Evolutionary conservation across 441 rosid species (phyloP), one percentile per base, ranked within the genome.

Genomic region (Gossypium gossypioides): DNA sequence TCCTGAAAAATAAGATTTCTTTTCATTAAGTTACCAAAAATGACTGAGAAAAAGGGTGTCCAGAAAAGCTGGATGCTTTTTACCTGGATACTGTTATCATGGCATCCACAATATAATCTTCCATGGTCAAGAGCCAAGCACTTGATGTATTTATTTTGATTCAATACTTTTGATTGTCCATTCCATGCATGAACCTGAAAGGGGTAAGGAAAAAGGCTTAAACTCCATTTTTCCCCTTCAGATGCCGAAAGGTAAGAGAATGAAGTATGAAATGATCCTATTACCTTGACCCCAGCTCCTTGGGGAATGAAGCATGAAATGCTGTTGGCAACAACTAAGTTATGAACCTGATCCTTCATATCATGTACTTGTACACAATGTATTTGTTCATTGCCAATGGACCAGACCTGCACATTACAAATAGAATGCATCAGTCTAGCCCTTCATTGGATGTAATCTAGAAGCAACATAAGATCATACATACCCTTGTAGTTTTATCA

Each of bases 281-380:
- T 84, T 48, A 88, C 96, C 92, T 88, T 90, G 68, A 90, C 79
- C 24, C 96, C 92, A n/a, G 89, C 82, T 74, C 96, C 96, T 51
- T 88, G 92, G 12, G 96, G 89, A 72, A 85, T 80, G 84, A 90
- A 90, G 82, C 90, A 88, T 0, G 86, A 79, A 24, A 83, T 64
- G 78, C 84, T 76, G 46, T 82, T 83, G 54, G 84, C 82, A 18
- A 86, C 88, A 1, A 80, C 87, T 55, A 90, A 80, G 76, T 79
- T 82, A 27, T 85, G 84, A 77, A 90, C 87, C 50, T 85, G 92
- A 68, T 90, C 90, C 81, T 84, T 90, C 87, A 85, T 79, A 34
- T 90, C 96, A 71, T 88, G 88, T n/a, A 84, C 85, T 86, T 90
- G 84, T n/a, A 74, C 69, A 51, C 88, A 85, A 22, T 74, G 70